Base-by-base conservation (phyloP, 495 filamentous ascomycete species). In the Aspergillus kassunensis region DNA sequence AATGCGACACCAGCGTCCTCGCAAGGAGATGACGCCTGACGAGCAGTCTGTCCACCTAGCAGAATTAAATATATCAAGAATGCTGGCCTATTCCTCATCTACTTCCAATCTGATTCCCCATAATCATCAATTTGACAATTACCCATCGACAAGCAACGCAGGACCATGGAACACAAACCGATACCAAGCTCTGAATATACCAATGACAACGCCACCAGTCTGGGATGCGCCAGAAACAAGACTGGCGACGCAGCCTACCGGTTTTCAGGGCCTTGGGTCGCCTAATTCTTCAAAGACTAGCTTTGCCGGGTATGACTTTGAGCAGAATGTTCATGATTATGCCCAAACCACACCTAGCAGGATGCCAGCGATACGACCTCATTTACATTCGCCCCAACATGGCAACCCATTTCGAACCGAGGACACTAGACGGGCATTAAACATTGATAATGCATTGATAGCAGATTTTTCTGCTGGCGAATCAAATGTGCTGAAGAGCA, bases 61-160 rank as follows among this genome's bases (percentile, higher is more conserved):
- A 9, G 66, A 70, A 11, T 52, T 74, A 48, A 60, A 64, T 12
- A 72, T 73, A 23, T 61, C 70, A 4, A 56, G 59, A 34, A 46
- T 57, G 41, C 57, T 72, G 10, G 66, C 60, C 3, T 65, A 63
- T 8, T 54, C 55, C 11, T 54, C 56, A 15, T 54, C 60, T 9
- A 61, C 62, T 8, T 63, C 69, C 23, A 55, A 35, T 3, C n/a
- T 54, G 8, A 42, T 47, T 12, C 64, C 69, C n/a, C 44, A 43
- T 50, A 62, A 60, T 24, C 52, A 54, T 10, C 66, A 62, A 7
- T 51, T 61, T 10, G 49, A 57, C 9, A 61, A 63, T 7, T 29
- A 62, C 18, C 34, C 55, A 19, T 52, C 42, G 29, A 31, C 20
- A 18, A 61, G 60, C 20, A 60, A 48, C 36, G 39, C 56, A 15